Base-by-base conservation (phyloP, 2,329 filamentous ascomycete species). In the Sporothrix pseudoabietina region DNA sequence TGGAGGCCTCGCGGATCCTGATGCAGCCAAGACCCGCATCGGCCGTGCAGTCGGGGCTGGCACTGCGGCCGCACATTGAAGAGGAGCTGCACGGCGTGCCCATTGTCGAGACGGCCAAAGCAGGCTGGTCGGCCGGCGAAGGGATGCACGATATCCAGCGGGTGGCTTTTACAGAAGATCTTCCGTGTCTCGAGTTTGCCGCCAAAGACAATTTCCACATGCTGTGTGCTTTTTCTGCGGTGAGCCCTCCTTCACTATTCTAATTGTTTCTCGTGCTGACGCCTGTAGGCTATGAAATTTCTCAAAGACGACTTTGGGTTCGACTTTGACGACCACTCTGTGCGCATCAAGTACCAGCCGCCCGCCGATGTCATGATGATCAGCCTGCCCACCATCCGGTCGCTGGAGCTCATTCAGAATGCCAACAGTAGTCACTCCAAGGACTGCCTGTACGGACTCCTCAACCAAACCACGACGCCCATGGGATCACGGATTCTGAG, bases 361-460 rank as follows among this genome's bases (percentile, higher is more conserved):
- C 94, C 94, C 0, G 93, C 97, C 79, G 92, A 95, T 32, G 93
- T 94, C 0, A 97, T 98, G 94, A 93, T 97, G 88, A 97, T 98
- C 77, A 95, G 98, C 78, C 86, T 96, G 2, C 91, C 93, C 0
- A 97, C 94, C 0, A 93, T 98, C 39, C 87, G 91, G 52, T 94
- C 94, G 0, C 85, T 99, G 3, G 96, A 99, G 80, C 86, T 99
- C 6, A 92, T 98, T 35, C 94, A 97, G 78, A 99, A 98, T 76
- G 79, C 94, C 0, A 90, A 92, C 14, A 90, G 91, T 77, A 79
- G 89, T 0, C 94, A 92, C 76, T 97, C 94, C 0, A 93, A 90
- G 75, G 89, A 95, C 54, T 95, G 91, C 76, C 84, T 99, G 0
- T 95, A 94, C 75, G 94, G 94, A 0, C 81, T 98, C 0, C 82